Conservation (phyloP, 805 yeast genomes). For the Jamesozyma hellenica region DNA sequence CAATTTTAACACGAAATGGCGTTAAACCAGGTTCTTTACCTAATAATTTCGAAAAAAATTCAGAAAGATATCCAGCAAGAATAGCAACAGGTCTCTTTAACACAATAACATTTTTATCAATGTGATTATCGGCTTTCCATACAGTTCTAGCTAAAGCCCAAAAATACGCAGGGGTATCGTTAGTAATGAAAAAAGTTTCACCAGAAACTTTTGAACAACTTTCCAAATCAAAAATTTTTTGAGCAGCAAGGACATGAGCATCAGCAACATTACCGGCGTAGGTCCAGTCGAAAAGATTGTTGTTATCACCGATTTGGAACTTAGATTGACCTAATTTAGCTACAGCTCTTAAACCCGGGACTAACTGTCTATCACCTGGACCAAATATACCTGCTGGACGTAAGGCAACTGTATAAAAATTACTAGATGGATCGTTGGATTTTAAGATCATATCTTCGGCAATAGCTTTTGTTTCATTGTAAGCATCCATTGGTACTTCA, state of each 20-base stretch:
- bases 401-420: conserved; percentile 68
- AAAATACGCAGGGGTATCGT: conserved; percentile 89
- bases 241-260: conserved; percentile 88
- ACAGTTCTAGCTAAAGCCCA: conserved; percentile 96
- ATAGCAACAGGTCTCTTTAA: conserved; percentile 70
- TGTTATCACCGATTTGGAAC: conserved; percentile 90
- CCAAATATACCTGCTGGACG: conserved; percentile 99
- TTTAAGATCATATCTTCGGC: conserved; percentile 77
- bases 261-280: conserved; percentile 98
- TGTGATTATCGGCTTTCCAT: conserved; percentile 92
- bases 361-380: conserved; percentile 94
- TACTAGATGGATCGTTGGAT: conserved; percentile 50
- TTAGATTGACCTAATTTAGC: conserved; percentile 78
- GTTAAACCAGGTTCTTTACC: conserved; percentile 91
- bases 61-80: conserved; percentile 71
- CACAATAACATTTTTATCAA: conserved; percentile 59
- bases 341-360: conserved; percentile 82
- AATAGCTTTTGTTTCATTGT: conserved; percentile 85
- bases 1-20: conserved; percentile 86
- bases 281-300: conserved; percentile 91
- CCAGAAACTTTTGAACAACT: conserved; percentile 53
- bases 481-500: conserved; percentile 86
- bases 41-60: conserved; percentile 53
- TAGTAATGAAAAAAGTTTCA: conserved; percentile 80
- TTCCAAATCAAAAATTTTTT: conserved; percentile 47